These are phyloP conservation scores for Boeremia exigua DNA, from an alignment of 2,329 filamentous ascomycete species.

Conservation along the genomic window DNA sequence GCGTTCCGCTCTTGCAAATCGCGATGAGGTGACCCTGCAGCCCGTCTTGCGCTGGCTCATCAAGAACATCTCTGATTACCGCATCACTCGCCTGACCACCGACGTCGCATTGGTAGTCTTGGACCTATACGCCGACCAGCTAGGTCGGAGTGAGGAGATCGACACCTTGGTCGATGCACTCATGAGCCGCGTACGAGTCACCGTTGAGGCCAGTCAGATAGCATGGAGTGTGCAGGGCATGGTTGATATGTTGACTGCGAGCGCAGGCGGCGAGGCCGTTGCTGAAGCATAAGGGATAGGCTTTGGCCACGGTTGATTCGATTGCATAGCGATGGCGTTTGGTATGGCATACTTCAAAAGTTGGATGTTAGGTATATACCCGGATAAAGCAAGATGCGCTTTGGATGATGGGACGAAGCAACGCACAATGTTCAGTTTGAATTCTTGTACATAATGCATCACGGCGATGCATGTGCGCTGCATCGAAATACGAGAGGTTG, in stretches of 20 bases:
- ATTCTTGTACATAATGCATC: background rate
- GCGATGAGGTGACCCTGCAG: slow-evolving; percentile 81
- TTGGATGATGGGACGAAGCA: slow-evolving; percentile 32
- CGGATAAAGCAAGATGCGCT: slow-evolving; percentile 27
- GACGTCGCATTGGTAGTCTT: slow-evolving; percentile 83
- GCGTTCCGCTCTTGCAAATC: slow-evolving; percentile 76
- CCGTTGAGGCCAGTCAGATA: slow-evolving; percentile 83
- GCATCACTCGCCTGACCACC: slow-evolving; percentile 79
- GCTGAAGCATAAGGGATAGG: slow-evolving; percentile 18
- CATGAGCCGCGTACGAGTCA: slow-evolving; percentile 72
- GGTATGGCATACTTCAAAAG: slow-evolving; percentile 16
- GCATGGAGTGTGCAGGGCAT: slow-evolving; percentile 85
- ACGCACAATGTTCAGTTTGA: slow-evolving; percentile 17
- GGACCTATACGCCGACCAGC: slow-evolving; percentile 84
- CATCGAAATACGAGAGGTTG: background rate
- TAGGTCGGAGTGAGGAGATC: slow-evolving; percentile 75
- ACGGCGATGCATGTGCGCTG: background rate
- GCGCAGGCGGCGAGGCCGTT: slow-evolving; percentile 50
- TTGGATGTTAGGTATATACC: slow-evolving; percentile 17
- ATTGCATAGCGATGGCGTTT: slow-evolving; percentile 49
- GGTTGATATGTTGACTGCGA: slow-evolving; percentile 77
- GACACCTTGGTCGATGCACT: slow-evolving; percentile 72
- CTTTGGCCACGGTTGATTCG: background rate
- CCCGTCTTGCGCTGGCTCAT: slow-evolving; percentile 85
- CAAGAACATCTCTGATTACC: slow-evolving; percentile 80